Base-by-base conservation (phyloP, 805 yeast genomes). In the Zygoascus bituminiphila region DNA sequence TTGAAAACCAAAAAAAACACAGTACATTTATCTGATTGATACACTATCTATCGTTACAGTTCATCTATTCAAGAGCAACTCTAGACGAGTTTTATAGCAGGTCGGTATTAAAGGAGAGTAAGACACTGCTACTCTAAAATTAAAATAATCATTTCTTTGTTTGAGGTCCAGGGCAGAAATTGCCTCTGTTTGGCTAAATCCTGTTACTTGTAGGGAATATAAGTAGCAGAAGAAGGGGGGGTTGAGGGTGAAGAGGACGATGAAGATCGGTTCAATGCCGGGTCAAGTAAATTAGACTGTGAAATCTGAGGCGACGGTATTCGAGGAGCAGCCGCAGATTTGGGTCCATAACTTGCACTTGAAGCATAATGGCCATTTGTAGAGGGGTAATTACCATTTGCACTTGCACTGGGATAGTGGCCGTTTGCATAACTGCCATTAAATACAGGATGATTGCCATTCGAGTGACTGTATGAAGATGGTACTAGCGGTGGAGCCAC, bases 301-400 rank as follows among this genome's bases (percentile, higher is more conserved):
- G 49, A 46, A n/a, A 40, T 19, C 19, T 14, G 39, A n/a, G 49
- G 49, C 8, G 44, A 26, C 25, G 49, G 49, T 21, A 39, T 3
- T 39, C 22, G 20, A 19, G 42, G 42, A 14, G 42, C 33, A n/a
- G n/a, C n/a, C n/a, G n/a, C n/a, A n/a, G n/a, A n/a, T n/a, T n/a
- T n/a, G n/a, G n/a, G n/a, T n/a, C n/a, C n/a, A n/a, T n/a, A n/a
- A n/a, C n/a, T n/a, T n/a, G n/a, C n/a, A n/a, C n/a, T n/a, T n/a
- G n/a, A n/a, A n/a, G n/a, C n/a, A n/a, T n/a, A n/a, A n/a, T n/a
- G n/a, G n/a, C n/a, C n/a, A n/a, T n/a, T n/a, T n/a, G n/a, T n/a
- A n/a, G n/a, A n/a, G n/a, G n/a, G n/a, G 14, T 26, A 9, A 26
- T 26, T 26, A 26, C 33, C 33, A 26, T 26, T 26, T 14, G 33